phyloP scores from a whole-genome alignment of 177 flowering plant genomes.

The Telopea speciosissima region DNA sequence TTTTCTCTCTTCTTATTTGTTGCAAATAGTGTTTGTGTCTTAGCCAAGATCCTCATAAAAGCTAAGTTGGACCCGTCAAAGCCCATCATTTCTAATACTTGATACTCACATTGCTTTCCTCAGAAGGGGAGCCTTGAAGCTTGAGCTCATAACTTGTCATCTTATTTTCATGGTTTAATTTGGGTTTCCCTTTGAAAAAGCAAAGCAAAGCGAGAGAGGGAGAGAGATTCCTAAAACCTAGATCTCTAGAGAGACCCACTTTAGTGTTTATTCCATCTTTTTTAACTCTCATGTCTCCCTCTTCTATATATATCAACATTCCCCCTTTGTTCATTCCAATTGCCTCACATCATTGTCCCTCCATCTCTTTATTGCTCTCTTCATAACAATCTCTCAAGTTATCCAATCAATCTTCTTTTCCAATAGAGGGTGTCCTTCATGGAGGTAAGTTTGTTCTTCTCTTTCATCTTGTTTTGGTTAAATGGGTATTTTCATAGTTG shows the following conservation, averaged over 20 bases:
- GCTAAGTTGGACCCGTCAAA: conserved; percentile 48
- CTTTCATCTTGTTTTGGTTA: background rate
- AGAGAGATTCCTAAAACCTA: conserved; percentile 2
- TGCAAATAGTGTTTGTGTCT: no score
- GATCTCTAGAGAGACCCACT: conserved; percentile 8
- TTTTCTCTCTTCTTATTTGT: no score
- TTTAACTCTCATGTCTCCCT: conserved; percentile 8
- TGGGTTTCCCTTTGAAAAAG: conserved; percentile 23
- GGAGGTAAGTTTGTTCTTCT: conserved; percentile 24
- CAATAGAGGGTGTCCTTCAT: conserved; percentile 13
- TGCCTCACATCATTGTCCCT: conserved; percentile 9
- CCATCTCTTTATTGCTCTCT: background rate
- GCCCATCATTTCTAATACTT: conserved; percentile 32
- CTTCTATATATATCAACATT: conserved; percentile 23
- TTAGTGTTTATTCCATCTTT: conserved; percentile 14
- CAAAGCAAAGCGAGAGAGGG: conserved; percentile 20
- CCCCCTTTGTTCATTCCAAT: conserved; percentile 11
- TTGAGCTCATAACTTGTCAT: conserved; percentile 27
- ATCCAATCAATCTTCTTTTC: background rate
- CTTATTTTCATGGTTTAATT: conserved; percentile 14
- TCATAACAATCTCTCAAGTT: background rate
- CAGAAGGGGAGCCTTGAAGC: conserved; percentile 23
- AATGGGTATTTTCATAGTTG: background rate
- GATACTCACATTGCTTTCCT: conserved; percentile 24
- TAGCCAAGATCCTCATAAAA: conserved; percentile 18